phyloP scores from a whole-genome alignment of 2,329 filamentous ascomycete genomes.

The Macrophomina tecta region DNA sequence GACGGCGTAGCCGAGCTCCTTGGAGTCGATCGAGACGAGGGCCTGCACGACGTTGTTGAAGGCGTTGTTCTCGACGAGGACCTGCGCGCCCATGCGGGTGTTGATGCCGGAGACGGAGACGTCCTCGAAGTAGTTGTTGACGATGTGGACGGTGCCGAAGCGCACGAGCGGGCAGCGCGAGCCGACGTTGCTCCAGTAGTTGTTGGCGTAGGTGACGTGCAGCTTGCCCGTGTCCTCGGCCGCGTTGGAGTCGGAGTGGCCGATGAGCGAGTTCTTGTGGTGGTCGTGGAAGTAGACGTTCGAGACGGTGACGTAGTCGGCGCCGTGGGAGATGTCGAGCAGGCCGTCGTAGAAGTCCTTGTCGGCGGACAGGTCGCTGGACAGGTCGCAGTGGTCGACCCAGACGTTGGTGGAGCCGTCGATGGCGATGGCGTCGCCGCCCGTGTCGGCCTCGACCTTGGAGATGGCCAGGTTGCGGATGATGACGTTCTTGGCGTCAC shows the following conservation, averaged over 20 bases:
- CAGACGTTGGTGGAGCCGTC: slow-evolving; percentile 61
- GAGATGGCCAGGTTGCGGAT: slow-evolving; percentile 66
- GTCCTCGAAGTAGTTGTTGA: slow-evolving; percentile 56
- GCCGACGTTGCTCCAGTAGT: slow-evolving; percentile 69
- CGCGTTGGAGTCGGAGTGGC: slow-evolving; percentile 64
- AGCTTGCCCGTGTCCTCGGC: slow-evolving; percentile 66
- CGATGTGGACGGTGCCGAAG: slow-evolving; percentile 69
- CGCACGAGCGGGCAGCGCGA: slow-evolving; percentile 68
- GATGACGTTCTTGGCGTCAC: slow-evolving; percentile 63
- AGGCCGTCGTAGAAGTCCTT: slow-evolving; percentile 70
- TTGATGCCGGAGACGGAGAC: slow-evolving; percentile 49
- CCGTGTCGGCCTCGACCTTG: slow-evolving; percentile 58
- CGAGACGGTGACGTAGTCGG: slow-evolving; percentile 65
- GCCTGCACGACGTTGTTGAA: slow-evolving; percentile 65
- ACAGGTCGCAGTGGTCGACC: slow-evolving; percentile 72
- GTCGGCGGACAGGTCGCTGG: slow-evolving; percentile 66
- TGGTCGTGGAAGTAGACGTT: slow-evolving; percentile 62
- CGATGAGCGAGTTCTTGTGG: slow-evolving; percentile 67
- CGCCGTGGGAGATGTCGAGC: slow-evolving; percentile 66
- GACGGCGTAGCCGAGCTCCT: slow-evolving; percentile 55
- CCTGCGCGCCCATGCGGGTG: slow-evolving; percentile 51
- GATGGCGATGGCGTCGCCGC: slow-evolving; percentile 67
- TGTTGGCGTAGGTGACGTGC: slow-evolving; percentile 70
- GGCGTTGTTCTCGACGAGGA: slow-evolving; percentile 53
- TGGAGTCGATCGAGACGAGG: slow-evolving; percentile 65